Percentiles rank a stretch among this genome's conserved stretches.
Evolutionary conservation across 352 stramenopile genomes (phyloP).

Genomic region (Globisporangium echinulatum): DNA sequence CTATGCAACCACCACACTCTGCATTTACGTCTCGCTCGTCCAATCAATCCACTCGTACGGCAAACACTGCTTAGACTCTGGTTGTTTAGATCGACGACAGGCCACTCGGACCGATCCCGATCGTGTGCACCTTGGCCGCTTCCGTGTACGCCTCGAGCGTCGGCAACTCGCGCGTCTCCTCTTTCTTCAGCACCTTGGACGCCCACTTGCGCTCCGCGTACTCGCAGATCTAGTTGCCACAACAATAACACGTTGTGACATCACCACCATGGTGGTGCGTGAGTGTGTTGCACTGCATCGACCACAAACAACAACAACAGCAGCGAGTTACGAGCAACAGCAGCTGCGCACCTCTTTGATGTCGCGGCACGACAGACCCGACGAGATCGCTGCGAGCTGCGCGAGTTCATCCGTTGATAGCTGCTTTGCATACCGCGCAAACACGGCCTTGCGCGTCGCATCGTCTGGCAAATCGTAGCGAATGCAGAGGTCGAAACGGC

Average conservation of each 20-base stretch:
- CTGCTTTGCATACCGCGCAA: constrained; percentile 89
- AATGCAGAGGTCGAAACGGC: constrained; percentile 91
- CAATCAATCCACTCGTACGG: too few species aligned
- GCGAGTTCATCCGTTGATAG: constrained; percentile 63
- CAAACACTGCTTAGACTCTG: constrained; percentile 11
- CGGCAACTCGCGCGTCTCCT: constrained; percentile 67
- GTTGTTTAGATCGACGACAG: constrained; percentile 50
- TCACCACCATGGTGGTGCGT: too few species aligned
- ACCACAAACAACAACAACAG: background rate
- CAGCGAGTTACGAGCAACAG: background rate
- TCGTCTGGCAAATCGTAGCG: constrained; percentile 88
- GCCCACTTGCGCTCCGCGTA: constrained; percentile 91
- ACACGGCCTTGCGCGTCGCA: constrained; percentile 79
- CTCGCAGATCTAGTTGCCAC: constrained; percentile 74
- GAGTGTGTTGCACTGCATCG: too few species aligned
- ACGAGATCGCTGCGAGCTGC: constrained; percentile 70
- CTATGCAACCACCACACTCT: too few species aligned
- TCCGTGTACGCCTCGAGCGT: constrained; percentile 67
- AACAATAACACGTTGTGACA: background rate
- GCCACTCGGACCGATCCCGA: constrained; percentile 34
- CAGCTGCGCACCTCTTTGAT: constrained; percentile 86
- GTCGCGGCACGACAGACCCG: constrained; percentile 88
- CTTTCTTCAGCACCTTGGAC: constrained; percentile 84
- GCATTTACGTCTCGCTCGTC: too few species aligned
- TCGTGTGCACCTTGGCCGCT: constrained; percentile 60